A percentile compares a stretch with the other conserved stretches of the same genome.
These are phyloP conservation scores for Clonostachys chloroleuca DNA, from an alignment of 2,329 filamentous ascomycete species.

Conservation along the genomic window DNA sequence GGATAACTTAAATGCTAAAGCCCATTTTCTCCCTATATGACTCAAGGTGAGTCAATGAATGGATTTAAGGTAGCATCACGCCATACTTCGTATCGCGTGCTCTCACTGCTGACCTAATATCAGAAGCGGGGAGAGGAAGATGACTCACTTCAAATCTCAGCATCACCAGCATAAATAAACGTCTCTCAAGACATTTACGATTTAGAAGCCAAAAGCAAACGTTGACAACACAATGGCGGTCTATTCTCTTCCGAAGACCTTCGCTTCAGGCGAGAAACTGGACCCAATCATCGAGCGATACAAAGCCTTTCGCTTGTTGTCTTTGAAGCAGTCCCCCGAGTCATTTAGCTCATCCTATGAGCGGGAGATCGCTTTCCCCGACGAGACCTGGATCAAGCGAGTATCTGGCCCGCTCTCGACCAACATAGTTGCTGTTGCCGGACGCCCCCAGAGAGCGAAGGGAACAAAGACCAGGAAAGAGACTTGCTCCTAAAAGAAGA, in stretches of 20 bases:
- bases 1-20: no score
- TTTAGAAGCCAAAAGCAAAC: no score
- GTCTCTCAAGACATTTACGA: no score
- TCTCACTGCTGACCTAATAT: no score
- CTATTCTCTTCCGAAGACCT: neutral
- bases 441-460: neutral
- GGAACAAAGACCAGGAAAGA: neutral
- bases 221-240: neutral
- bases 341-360: neutral
- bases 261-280: neutral
- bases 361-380: neutral
- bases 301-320: neutral
- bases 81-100: no score
- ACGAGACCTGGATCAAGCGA: neutral
- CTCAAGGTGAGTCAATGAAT: no score
- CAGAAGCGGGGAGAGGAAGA: no score
- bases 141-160: no score
- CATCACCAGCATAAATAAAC: no score
- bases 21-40: no score
- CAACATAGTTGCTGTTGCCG: neutral
- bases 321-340: neutral
- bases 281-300: neutral
- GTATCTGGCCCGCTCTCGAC: neutral
- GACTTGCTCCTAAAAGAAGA: neutral
- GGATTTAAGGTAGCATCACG: no score